Conservation (phyloP, 2,329 filamentous ascomycete genomes). For the Beauveria australis region DNA sequence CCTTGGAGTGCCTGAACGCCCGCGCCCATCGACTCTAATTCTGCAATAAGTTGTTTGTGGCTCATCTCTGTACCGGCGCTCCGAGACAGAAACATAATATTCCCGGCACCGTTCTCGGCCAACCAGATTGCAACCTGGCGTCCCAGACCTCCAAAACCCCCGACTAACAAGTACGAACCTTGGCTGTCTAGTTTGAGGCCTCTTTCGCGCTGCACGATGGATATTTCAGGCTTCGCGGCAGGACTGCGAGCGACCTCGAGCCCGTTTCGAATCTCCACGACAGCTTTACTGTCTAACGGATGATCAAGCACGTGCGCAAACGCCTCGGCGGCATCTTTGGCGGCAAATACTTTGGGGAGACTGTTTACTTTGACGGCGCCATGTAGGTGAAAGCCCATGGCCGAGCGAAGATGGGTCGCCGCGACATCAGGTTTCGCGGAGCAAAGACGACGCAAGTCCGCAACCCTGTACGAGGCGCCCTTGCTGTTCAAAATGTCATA, state of each 20-base stretch:
- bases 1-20: neutral
- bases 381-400: neutral
- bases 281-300: neutral
- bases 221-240: neutral
- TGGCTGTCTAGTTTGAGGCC: neutral
- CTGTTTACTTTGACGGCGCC: neutral
- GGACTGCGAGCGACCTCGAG: neutral
- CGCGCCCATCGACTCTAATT: neutral
- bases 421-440: neutral
- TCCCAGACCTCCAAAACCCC: conserved; percentile 40
- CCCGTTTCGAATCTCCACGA: neutral
- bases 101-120: conserved; percentile 34
- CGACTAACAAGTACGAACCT: conserved; percentile 34
- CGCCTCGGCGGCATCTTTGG: neutral
- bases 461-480: neutral
- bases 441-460: neutral
- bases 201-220: neutral
- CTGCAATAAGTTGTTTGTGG: neutral
- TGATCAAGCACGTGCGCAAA: neutral
- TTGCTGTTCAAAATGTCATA: neutral
- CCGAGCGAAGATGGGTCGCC: neutral
- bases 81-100: conserved; percentile 31
- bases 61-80: neutral
- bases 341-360: neutral
- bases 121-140: conserved; percentile 37